Base-by-base conservation (phyloP, 345 rosid species). In the Linum lewisii region DNA sequence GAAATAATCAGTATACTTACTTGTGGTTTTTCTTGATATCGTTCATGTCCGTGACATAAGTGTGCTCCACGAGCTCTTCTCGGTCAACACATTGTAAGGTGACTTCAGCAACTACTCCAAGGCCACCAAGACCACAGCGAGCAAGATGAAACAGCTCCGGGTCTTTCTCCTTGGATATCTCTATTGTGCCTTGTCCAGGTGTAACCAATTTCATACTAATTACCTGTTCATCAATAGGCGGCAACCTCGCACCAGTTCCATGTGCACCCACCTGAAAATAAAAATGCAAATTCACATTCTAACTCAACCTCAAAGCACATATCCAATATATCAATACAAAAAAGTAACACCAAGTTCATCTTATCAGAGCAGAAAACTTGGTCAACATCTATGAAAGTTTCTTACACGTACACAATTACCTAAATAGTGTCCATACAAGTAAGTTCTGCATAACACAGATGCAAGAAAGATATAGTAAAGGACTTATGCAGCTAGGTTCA, bases 61-160 rank as follows among this genome's bases (percentile, higher is more conserved):
- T 93, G 69, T 89, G 97, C 78, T 87, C 99, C 51, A 93, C 92
- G 51, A 89, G 99, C 77, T 89, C 85, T 51, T 87, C 85, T 70
- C 97, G 85, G 60, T 87, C 96, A 54, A 93, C 97, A 72, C 97
- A 87, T 29, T 89, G 97, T 51, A 93, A 81, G 53, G 87, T 87
- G 60, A 93, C 96, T 81, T 93, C 99, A 64, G 99, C 84, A 71
- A 93, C 95, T 72, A 93, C 97, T 68, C 95, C 96, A 59, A 93
- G 95, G 36, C 83, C 97, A 47, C 97, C 99, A 66, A 93, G 87
- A 64, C 99, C 97, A 68, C 94, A 82, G 3, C 99, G 85, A 63
- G 90, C 99, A 47, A 93, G 72, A 75, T 82, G 82, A 79, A 93
- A 93, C 45, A 93, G 79, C 72, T 93, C 92, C 0, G 95, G 95